Conservation (phyloP, 164 flowering plant genomes). For the Dillenia turbinata region DNA sequence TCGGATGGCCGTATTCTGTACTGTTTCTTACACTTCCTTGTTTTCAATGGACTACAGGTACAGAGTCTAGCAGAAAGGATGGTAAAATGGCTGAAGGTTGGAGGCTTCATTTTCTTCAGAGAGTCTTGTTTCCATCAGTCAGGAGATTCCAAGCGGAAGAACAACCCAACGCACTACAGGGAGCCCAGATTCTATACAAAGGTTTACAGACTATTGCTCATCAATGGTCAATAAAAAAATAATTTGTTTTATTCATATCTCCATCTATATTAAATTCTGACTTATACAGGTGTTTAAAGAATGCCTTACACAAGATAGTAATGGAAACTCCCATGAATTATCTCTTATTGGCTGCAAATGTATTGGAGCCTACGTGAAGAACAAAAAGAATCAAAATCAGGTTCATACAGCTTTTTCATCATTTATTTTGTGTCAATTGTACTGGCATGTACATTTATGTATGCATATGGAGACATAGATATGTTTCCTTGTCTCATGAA, state of each 20-base stretch:
- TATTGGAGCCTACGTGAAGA: conserved; percentile 87
- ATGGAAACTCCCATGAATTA: conserved; percentile 76
- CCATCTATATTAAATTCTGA: not conserved
- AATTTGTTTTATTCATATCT: not conserved
- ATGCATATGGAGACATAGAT: not conserved
- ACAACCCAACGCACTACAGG: conserved; percentile 88
- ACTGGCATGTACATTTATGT: not conserved
- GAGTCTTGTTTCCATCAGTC: conserved; percentile 97
- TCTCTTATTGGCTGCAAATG: conserved; percentile 78
- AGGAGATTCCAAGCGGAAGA: conserved; percentile 73
- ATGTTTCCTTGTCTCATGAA: not conserved
- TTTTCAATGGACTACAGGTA: conserved; percentile 45
- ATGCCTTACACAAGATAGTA: conserved; percentile 39
- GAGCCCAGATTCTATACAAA: conserved; percentile 91
- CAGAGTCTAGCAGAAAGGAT: conserved; percentile 62
- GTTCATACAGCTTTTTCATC: conserved; percentile 17
- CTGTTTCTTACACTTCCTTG: not conserved
- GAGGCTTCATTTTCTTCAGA: conserved; percentile 86
- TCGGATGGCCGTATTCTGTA: too few relatives aligned
- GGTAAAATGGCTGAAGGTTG: conserved; percentile 88
- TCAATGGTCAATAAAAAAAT: not conserved
- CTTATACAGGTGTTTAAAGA: conserved; percentile 74
- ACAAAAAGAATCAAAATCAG: conserved; percentile 96
- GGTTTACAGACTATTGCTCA: conserved; percentile 32
- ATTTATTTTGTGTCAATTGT: not conserved